Percentiles rank a stretch among this genome's conserved stretches.
Evolutionary conservation across 2,329 filamentous ascomycete species (phyloP).

Genomic region (Dendryphion nanum): DNA sequence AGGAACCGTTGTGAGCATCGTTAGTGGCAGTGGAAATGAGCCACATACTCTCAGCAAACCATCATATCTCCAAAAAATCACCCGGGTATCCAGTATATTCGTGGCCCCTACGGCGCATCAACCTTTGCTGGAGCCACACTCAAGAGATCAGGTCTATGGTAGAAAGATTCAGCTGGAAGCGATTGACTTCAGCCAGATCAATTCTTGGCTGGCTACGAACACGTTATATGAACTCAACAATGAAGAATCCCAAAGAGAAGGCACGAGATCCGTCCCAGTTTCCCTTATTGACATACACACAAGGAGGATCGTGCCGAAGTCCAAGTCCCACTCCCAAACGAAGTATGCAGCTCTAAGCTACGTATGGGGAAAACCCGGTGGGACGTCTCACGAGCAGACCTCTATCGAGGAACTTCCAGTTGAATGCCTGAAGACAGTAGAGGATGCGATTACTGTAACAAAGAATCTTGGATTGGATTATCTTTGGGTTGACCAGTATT

Average conservation of each 20-base stretch:
- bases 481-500: conserved; percentile 7
- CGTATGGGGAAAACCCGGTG: conserved; percentile 5
- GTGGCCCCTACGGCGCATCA: too few species aligned
- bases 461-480: conserved; percentile 3
- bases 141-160: background rate
- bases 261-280: conserved; percentile 1
- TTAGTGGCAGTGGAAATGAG: too few species aligned
- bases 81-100: too few species aligned
- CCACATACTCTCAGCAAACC: too few species aligned
- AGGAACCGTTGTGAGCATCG: too few species aligned
- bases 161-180: background rate
- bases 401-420: background rate
- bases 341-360: conserved; percentile 5
- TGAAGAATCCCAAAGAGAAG: background rate
- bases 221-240: background rate
- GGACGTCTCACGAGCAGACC: background rate
- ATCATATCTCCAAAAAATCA: too few species aligned
- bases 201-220: background rate
- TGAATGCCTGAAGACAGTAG: background rate
- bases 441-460: conserved; percentile 6
- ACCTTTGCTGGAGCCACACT: too few species aligned
- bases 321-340: background rate
- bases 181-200: conserved; percentile 3
- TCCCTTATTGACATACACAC: background rate
- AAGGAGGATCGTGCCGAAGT: background rate